phyloP scores from a whole-genome alignment of 495 filamentous ascomycete species.

The Mytilinidion resinicola region DNA sequence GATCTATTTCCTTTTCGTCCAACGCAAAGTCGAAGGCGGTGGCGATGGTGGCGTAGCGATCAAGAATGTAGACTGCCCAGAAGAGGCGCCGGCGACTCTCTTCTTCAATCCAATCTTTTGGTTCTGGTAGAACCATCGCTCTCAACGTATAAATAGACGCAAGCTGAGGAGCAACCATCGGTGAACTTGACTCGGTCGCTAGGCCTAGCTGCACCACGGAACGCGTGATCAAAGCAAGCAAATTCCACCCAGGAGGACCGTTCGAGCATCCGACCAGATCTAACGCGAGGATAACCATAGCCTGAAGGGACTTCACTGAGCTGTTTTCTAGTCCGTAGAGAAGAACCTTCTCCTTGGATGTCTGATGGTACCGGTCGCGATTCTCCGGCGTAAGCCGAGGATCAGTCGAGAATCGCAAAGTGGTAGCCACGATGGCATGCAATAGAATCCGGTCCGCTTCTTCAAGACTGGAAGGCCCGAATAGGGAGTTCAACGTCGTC shows the following conservation, averaged over 20 bases:
- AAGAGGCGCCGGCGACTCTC: slow-evolving; percentile 76
- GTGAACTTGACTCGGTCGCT: slow-evolving; percentile 70
- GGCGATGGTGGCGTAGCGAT: slow-evolving; percentile 80
- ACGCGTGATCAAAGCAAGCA: slow-evolving; percentile 77
- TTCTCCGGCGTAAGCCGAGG: slow-evolving; percentile 61
- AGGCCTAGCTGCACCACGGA: slow-evolving; percentile 80
- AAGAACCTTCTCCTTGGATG: slow-evolving; percentile 77
- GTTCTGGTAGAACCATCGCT: slow-evolving; percentile 72
- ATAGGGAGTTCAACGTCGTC: slow-evolving; percentile 73
- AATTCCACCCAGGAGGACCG: slow-evolving; percentile 81
- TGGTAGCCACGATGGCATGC: slow-evolving; percentile 81
- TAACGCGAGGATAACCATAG: slow-evolving; percentile 73
- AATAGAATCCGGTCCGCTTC: slow-evolving; percentile 77
- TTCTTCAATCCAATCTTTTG: slow-evolving; percentile 81
- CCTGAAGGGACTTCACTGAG: slow-evolving; percentile 79
- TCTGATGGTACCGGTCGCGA: slow-evolving; percentile 64
- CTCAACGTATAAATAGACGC: slow-evolving; percentile 78
- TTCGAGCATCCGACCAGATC: slow-evolving; percentile 75
- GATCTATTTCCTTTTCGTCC: slow-evolving; percentile 81
- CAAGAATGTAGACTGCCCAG: slow-evolving; percentile 88
- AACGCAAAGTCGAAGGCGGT: slow-evolving; percentile 87
- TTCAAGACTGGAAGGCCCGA: slow-evolving; percentile 65
- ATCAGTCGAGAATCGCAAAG: slow-evolving; percentile 74
- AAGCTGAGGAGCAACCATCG: slow-evolving; percentile 65
- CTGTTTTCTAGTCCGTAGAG: slow-evolving; percentile 81